These are phyloP conservation scores for Pueraria montana DNA, from an alignment of 306 rosid genomes.

Conservation along the genomic window DNA sequence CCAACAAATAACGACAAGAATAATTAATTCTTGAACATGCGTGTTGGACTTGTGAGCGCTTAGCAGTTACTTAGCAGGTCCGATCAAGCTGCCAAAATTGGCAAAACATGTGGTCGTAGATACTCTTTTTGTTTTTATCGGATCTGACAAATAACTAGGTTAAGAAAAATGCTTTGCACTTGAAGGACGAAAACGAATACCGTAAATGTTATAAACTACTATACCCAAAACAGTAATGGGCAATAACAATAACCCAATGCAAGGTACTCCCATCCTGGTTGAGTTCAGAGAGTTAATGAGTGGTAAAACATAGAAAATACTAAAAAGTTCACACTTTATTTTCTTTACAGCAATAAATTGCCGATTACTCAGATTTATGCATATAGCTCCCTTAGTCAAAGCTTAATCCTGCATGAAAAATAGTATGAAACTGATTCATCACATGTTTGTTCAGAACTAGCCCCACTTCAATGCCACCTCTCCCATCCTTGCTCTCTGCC, in stretches of 20 bases:
- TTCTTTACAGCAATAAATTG: neutral
- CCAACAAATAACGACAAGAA: too few species aligned
- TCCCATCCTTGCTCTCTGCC: constrained; percentile 45
- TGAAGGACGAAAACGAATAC: neutral
- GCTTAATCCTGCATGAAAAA: neutral
- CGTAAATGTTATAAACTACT: neutral
- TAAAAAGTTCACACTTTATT: neutral
- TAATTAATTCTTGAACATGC: too few species aligned
- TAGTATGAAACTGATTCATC: constrained; percentile 28
- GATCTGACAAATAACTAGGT: too few species aligned
- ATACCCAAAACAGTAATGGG: neutral
- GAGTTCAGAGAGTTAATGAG: neutral
- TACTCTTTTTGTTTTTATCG: too few species aligned
- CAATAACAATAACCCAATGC: too few species aligned
- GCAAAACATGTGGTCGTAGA: too few species aligned
- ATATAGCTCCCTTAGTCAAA: neutral
- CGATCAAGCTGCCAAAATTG: too few species aligned
- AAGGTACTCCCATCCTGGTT: too few species aligned
- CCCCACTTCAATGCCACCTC: constrained; percentile 47
- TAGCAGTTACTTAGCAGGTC: too few species aligned
- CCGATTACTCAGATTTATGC: neutral
- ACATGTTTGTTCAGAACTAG: constrained; percentile 31
- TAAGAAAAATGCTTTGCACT: too few species aligned
- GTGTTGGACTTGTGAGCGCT: too few species aligned
- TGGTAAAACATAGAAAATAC: too few species aligned